Percentiles rank a stretch among this genome's conserved stretches.
Evolutionary conservation across 108 stramenopile species (phyloP).

Genomic region (Pseudonitzschia multiseries): DNA sequence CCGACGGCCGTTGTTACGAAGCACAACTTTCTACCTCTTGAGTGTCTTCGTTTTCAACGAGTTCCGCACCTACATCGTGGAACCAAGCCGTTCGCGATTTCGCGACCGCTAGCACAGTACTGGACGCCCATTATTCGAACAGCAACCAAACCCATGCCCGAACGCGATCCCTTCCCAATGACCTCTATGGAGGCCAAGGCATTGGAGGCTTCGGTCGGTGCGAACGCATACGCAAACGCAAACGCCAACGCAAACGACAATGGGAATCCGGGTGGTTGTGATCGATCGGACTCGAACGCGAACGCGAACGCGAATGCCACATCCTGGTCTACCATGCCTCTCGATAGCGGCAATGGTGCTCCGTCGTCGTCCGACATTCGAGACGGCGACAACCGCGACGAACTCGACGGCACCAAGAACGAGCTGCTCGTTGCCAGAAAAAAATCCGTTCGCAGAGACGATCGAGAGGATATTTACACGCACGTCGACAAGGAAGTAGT

Average conservation of each 20-base stretch:
- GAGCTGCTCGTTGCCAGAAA: constrained; percentile 33
- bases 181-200: constrained; percentile 64
- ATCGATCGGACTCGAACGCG: neutral
- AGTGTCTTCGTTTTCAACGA: too few relatives aligned
- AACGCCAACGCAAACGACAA: constrained; percentile 12
- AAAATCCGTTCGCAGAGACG: constrained; percentile 33
- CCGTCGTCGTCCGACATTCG: neutral
- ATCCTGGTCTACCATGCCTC: constrained; percentile 32
- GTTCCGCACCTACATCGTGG: too few relatives aligned
- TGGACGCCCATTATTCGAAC: too few relatives aligned
- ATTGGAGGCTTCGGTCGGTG: constrained; percentile 44
- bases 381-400: neutral
- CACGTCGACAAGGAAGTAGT: constrained; percentile 18
- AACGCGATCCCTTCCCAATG: constrained; percentile 85
- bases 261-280: neutral
- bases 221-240: too few relatives aligned
- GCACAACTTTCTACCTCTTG: too few relatives aligned
- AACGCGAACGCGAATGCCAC: too few relatives aligned
- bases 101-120: too few relatives aligned
- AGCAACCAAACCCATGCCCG: constrained; percentile 33
- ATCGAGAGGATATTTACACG: constrained; percentile 29
- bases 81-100: too few relatives aligned
- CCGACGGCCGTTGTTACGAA: too few relatives aligned
- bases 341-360: constrained; percentile 19
- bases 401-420: too few relatives aligned